Conservation (phyloP, 192 early-diverging fungal genomes). For the Entomortierella lignicola region DNA sequence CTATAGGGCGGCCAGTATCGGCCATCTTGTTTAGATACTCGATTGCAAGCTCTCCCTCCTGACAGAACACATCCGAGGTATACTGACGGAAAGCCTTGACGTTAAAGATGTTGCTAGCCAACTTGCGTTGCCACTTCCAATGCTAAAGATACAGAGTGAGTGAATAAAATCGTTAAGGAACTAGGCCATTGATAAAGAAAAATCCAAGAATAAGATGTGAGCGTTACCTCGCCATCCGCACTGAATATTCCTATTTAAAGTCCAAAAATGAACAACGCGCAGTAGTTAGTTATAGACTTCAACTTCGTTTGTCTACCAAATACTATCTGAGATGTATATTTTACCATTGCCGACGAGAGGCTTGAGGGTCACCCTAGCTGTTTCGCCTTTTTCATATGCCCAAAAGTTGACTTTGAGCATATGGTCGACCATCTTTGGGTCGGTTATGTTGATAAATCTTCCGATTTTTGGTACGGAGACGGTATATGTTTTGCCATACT, state of each 20-base stretch:
- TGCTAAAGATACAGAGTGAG: slow-evolving; percentile 10
- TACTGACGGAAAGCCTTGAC: slow-evolving; percentile 47
- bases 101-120: slow-evolving; percentile 37
- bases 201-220: too few species aligned
- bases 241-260: slow-evolving; percentile 28
- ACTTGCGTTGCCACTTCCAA: slow-evolving; percentile 47
- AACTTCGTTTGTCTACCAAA: background rate
- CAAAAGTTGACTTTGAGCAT: slow-evolving; percentile 33
- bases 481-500: slow-evolving; percentile 21
- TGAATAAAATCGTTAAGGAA: background rate
- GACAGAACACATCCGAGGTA: slow-evolving; percentile 43
- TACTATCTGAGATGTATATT: background rate
- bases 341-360: slow-evolving; percentile 32
- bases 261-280: background rate
- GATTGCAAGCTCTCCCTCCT: slow-evolving; percentile 16
- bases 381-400: slow-evolving; percentile 34
- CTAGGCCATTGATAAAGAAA: background rate
- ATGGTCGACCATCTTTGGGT: slow-evolving; percentile 35
- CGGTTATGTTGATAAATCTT: slow-evolving; percentile 19
- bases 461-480: slow-evolving; percentile 20
- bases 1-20: slow-evolving; percentile 28
- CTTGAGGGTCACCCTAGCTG: slow-evolving; percentile 6
- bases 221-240: slow-evolving; percentile 41
- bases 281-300: too few species aligned
- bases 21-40: slow-evolving; percentile 23